Base-by-base conservation (phyloP, 192 early-diverging fungal species). In the Coemansia sp. region DNA sequence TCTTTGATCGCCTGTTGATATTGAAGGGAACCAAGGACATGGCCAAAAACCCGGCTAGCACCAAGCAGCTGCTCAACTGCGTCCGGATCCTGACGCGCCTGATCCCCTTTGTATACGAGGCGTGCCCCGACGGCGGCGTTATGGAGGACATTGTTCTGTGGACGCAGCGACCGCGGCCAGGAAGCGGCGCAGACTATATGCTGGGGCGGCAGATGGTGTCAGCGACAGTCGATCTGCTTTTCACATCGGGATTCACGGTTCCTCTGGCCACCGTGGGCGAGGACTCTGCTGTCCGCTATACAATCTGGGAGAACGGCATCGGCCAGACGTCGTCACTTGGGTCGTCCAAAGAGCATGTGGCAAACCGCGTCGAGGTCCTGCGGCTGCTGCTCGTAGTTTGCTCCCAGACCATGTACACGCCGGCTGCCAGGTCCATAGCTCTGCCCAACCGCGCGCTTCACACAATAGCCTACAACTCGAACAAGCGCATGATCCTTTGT, bases 81-180 rank as follows among this genome's bases (percentile, higher is more conserved):
- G 68, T 90, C 20, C 87, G 95, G 30, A 74, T 95, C 3, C 68
- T 97, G 48, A 93, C 93, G 1, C 85, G 95, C 16, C 48, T 97
- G 20, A 69, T 97, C 34, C 95, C 93, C 14, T 93, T 88, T 75
- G 75, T 90, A 11, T 97, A 87, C 71, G 95, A 97, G 75, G 32
- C 52, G 13, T 60, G 69, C 10, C 45, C 67, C 4, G 74, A 69
- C 34, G 68, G 66, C 11, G 53, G 61, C 55, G 35, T 51, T 4
- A 53, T 77, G 0, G 80, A 76, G 24, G 71, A 72, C n/a, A 69
- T 69, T 55, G 46, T 78, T 23, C 55, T 82, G 51, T 82, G 81
- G 81, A 71, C 81, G 18, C 61, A 53, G 48, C 61, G 70, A 32
- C 67, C 67, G 8, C 65, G 74, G n/a, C 69, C 72, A 46, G 67